A percentile compares a stretch with the other conserved stretches of the same genome.
Conservation (phyloP, 2,329 filamentous ascomycete genomes). For the Zasmidium angulare region DNA sequence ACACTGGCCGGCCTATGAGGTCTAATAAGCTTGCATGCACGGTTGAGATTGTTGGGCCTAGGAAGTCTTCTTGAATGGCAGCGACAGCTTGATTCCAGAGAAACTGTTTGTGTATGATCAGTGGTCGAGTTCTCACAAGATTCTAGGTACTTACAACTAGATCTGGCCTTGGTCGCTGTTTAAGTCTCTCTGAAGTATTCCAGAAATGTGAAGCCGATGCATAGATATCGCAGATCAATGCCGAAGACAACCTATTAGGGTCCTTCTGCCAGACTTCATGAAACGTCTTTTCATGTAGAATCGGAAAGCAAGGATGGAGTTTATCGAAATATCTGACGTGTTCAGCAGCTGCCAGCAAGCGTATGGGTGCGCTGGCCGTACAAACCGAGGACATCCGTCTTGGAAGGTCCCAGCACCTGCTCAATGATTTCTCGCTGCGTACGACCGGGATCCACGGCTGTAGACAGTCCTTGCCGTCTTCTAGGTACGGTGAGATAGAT, state of each 20-base stretch:
- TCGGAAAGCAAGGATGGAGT: conserved; percentile 40
- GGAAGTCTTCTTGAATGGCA: conserved; percentile 44
- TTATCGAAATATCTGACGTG: conserved; percentile 40
- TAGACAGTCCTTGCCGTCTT: conserved; percentile 45
- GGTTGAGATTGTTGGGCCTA: conserved; percentile 42
- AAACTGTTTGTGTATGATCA: conserved; percentile 21
- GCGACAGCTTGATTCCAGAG: conserved; percentile 45
- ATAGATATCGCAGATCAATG: conserved; percentile 41
- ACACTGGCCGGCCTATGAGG: conserved; percentile 42
- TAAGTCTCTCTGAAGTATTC: conserved; percentile 38
- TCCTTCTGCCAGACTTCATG: conserved; percentile 37
- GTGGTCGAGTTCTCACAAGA: neutral
- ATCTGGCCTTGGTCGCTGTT: conserved; percentile 39
- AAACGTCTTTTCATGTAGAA: conserved; percentile 42
- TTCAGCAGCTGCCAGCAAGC: neutral
- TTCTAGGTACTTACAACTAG: conserved; percentile 16
- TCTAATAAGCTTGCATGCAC: conserved; percentile 42
- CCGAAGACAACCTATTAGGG: conserved; percentile 35
- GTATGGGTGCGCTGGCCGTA: neutral
- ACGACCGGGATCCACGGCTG: conserved; percentile 36
- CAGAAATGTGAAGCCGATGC: conserved; percentile 40
- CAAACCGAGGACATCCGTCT: conserved; percentile 43
- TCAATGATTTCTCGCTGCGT: conserved; percentile 43
- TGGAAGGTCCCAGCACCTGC: conserved; percentile 41
- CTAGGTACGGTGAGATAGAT: conserved; percentile 50